Base-by-base conservation (phyloP, 2,329 filamentous ascomycete genomes). In the Gaeumannomyces tritici region DNA sequence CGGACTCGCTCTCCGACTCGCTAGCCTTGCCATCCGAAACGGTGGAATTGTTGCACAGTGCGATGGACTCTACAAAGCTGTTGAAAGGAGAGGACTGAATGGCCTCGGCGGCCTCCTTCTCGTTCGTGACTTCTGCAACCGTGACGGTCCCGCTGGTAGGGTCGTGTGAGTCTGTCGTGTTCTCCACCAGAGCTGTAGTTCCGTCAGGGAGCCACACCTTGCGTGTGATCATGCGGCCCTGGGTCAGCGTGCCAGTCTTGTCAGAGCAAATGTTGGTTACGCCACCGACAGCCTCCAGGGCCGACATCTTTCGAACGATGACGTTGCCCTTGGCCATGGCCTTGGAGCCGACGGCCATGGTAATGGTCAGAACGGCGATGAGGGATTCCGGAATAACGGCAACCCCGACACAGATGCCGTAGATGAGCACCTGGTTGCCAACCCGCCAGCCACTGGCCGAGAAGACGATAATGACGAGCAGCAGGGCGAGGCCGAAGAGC, bases 241-340 rank as follows among this genome's bases (percentile, higher is more conserved):
- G 83, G 9, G 84, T 87, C 59, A 87, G 75, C 1, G 86, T 89
- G 56, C 87, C 87, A 5, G 86, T 87, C 70, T 88, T 88, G 68
- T 87, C 85, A 0, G 84, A 87, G 69, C 85, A 87, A 60, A 88
- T 79, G 11, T 69, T 65, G 56, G 80, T 83, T 55, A 84, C 81
- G 60, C 79, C 81, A 24, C 82, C 83, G 3, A 84, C 73, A 2
- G 81, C 81, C 69, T 84, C 82, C 8, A 83, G 71, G 2, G 80
- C 81, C 64, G 80, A 75, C 59, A 86, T 72, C 65, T 83, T 83
- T 35, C 83, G 79, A 55, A 85, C 80, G 61, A 85, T 77, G 59
- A 85, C 82, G 66, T 84, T 76, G 11, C 80, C 76, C 66, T 79
- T 77, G 11, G 80, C 80, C 80, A 84, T 83, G 18, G 77, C 75